phyloP scores from a whole-genome alignment of 805 yeast species.

The Lachancea quebecensis region DNA sequence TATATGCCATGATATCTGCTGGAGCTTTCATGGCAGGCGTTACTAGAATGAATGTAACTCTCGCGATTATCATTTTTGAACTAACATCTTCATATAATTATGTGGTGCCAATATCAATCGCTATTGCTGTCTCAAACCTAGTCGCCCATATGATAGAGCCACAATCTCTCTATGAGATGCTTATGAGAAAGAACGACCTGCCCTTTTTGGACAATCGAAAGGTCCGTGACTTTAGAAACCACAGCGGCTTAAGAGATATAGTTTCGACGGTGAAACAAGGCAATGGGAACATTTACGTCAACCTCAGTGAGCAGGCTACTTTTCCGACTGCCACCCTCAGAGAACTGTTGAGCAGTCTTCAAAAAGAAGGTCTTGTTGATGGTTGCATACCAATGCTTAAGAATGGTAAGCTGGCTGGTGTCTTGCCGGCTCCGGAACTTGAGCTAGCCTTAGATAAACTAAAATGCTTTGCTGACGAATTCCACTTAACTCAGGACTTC shows the following conservation, averaged over 20 bases:
- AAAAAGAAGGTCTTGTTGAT: constrained; percentile 39
- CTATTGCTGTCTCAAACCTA: constrained; percentile 54
- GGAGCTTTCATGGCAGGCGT: constrained; percentile 55
- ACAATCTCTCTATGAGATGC: constrained; percentile 42
- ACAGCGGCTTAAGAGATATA: constrained; percentile 35
- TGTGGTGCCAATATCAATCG: constrained; percentile 49
- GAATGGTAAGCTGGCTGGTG: constrained; percentile 35
- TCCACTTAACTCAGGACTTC: constrained; percentile 1
- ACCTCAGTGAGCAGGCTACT: constrained; percentile 33
- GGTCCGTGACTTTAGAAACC: constrained; percentile 28
- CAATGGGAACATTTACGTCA: constrained; percentile 27
- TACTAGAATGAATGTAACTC: constrained; percentile 47
- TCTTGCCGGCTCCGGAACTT: constrained; percentile 44
- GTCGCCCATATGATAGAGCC: constrained; percentile 46
- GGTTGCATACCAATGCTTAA: constrained; percentile 47
- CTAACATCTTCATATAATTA: constrained; percentile 50
- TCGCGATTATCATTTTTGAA: constrained; percentile 47
- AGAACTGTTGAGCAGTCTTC: constrained; percentile 34
- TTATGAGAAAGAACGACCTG: constrained; percentile 42
- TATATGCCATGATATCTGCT: constrained; percentile 48
- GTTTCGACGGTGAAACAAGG: constrained; percentile 19
- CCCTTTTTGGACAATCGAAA: constrained; percentile 46
- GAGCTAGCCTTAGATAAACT: constrained; percentile 43
- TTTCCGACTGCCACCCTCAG: constrained; percentile 32
- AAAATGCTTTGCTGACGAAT: constrained; percentile 3